Percentiles rank a stretch among this genome's conserved stretches.
Conservation (phyloP, 495 filamentous ascomycete genomes). For the Margaritispora aquatica region DNA sequence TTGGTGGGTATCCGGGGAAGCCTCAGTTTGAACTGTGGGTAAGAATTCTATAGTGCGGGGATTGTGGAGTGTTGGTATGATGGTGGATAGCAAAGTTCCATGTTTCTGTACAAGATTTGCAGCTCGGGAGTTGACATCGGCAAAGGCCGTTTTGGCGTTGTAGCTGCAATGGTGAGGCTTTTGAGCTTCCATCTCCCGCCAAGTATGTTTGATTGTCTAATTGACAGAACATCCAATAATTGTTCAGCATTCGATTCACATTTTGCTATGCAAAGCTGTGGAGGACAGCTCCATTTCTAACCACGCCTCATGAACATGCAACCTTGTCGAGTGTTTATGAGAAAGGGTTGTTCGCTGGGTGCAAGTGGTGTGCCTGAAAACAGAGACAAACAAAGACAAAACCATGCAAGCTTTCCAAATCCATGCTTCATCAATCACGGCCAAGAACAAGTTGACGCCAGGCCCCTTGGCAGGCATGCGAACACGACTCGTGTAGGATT, state of each 20-base stretch:
- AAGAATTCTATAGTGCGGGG: no score
- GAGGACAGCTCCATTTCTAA: no score
- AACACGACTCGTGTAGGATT: background rate
- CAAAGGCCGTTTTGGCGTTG: background rate
- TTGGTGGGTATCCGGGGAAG: constrained; percentile 1
- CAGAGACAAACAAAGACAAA: no score
- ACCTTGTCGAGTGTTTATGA: no score
- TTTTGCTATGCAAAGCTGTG: no score
- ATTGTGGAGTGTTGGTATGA: background rate
- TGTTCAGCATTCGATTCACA: no score
- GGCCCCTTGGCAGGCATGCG: background rate
- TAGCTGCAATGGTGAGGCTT: no score
- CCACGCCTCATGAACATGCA: no score
- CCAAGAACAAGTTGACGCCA: background rate
- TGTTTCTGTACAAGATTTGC: background rate
- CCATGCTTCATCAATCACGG: background rate
- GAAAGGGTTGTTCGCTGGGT: no score
- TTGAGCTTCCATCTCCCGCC: background rate
- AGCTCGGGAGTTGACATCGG: background rate
- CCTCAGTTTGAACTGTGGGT: background rate
- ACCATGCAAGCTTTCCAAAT: no score
- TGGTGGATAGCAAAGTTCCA: background rate
- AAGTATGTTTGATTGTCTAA: background rate
- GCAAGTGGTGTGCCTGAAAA: no score
- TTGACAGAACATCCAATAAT: no score